Conservation (phyloP, 805 yeast genomes). For the Cephaloascus fragrans region DNA sequence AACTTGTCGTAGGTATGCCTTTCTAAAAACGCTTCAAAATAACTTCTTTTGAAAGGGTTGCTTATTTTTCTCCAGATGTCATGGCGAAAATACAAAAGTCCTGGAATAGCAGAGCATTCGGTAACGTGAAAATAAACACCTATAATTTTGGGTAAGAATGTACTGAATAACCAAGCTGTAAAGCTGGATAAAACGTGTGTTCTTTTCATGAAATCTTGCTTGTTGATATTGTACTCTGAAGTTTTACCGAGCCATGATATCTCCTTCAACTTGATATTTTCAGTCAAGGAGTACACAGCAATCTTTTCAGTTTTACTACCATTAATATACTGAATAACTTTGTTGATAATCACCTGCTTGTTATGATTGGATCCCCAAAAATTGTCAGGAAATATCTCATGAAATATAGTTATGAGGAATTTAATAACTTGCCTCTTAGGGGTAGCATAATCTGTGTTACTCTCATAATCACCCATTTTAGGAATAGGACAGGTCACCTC, state of each 20-base stretch:
- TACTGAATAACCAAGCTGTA: conserved; percentile 47
- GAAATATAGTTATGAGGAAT: conserved; percentile 32
- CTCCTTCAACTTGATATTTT: conserved; percentile 27
- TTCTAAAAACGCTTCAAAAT: conserved; percentile 26
- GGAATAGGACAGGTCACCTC: neutral
- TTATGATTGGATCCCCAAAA: conserved; percentile 46
- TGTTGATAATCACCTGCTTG: conserved; percentile 24
- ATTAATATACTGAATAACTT: conserved; percentile 25
- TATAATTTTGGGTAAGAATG: conserved; percentile 36
- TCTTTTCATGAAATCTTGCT: conserved; percentile 31
- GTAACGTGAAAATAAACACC: conserved; percentile 59
- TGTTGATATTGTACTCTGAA: conserved; percentile 14
- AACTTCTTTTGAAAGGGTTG: conserved; percentile 28
- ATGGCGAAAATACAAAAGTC: conserved; percentile 45
- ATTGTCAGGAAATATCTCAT: conserved; percentile 38
- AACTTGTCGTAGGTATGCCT: conserved; percentile 2
- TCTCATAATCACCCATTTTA: conserved; percentile 1
- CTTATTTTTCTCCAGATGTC: conserved; percentile 43
- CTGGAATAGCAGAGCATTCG: conserved; percentile 29
- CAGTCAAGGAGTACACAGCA: conserved; percentile 17
- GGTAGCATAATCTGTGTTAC: conserved; percentile 22
- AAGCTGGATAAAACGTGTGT: conserved; percentile 27
- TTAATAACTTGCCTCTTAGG: conserved; percentile 22
- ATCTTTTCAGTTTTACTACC: conserved; percentile 26
- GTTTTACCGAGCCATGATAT: conserved; percentile 47